Conservation (phyloP, 768 basidiomycete species). For the Boletales sp. region DNA sequence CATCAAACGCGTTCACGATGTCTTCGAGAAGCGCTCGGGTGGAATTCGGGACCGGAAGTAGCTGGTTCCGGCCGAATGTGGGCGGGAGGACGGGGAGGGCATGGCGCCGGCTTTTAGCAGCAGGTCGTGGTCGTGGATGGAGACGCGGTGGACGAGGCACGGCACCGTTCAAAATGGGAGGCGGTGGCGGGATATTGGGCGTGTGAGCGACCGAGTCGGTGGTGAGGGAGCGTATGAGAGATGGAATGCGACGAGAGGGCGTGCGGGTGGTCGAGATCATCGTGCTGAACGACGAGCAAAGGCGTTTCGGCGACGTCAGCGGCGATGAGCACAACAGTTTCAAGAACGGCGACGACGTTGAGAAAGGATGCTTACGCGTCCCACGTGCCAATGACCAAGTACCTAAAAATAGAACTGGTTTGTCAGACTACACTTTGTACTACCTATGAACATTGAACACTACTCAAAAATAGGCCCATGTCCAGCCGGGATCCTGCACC, state of each 20-base stretch:
- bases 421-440: too few relatives aligned
- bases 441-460: too few relatives aligned
- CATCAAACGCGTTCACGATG: constrained; percentile 78
- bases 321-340: neutral
- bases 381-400: neutral
- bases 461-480: neutral
- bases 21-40: constrained; percentile 77
- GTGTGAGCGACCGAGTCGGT: constrained; percentile 28
- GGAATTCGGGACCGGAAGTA: constrained; percentile 73
- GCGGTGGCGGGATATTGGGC: constrained; percentile 27
- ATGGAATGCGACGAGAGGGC: constrained; percentile 11
- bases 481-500: constrained; percentile 11
- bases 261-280: constrained; percentile 23
- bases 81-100: constrained; percentile 58
- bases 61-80: constrained; percentile 77
- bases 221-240: constrained; percentile 19
- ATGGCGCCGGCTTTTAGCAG: constrained; percentile 21
- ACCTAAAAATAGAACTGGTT: too few relatives aligned
- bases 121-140: constrained; percentile 42
- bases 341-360: neutral
- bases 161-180: constrained; percentile 25
- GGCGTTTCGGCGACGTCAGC: constrained; percentile 7
- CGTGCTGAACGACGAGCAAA: constrained; percentile 13
- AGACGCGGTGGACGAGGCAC: constrained; percentile 36
- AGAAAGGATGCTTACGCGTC: neutral